Conservation (phyloP, 495 filamentous ascomycete genomes). For the Penicillium canariense region DNA sequence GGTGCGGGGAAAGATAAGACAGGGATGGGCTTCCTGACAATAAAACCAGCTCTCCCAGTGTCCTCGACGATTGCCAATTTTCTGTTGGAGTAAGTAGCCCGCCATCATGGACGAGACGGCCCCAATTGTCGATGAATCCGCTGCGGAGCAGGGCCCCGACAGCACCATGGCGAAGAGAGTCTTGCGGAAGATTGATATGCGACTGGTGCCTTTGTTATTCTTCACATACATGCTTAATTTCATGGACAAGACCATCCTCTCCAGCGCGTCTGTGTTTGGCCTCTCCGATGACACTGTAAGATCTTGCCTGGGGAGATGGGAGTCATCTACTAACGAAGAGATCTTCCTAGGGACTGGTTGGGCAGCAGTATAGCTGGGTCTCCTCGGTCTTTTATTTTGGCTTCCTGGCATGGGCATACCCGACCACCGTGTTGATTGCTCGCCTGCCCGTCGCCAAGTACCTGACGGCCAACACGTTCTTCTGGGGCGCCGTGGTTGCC, state of each 20-base stretch:
- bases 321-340: slow-evolving; percentile 15
- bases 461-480: slow-evolving; percentile 50
- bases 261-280: slow-evolving; percentile 53
- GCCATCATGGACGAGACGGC: slow-evolving; percentile 9
- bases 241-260: slow-evolving; percentile 55
- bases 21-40: neutral
- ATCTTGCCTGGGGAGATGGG: neutral
- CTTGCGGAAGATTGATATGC: slow-evolving; percentile 49
- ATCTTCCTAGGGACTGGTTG: slow-evolving; percentile 38
- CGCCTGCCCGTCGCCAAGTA: slow-evolving; percentile 55
- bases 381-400: slow-evolving; percentile 63
- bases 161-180: slow-evolving; percentile 14
- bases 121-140: neutral
- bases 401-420: slow-evolving; percentile 38
- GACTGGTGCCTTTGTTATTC: slow-evolving; percentile 44
- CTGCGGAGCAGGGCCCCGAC: slow-evolving; percentile 12
- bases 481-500: slow-evolving; percentile 58
- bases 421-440: slow-evolving; percentile 51
- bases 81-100: neutral
- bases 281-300: slow-evolving; percentile 38
- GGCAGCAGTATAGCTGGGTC: slow-evolving; percentile 59
- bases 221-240: slow-evolving; percentile 44
- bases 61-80: neutral
- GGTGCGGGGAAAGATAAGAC: slow-evolving; percentile 22
- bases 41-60: too few species aligned